Conservation (phyloP, 2,329 filamentous ascomycete species). For the Cercospora citrullina region DNA sequence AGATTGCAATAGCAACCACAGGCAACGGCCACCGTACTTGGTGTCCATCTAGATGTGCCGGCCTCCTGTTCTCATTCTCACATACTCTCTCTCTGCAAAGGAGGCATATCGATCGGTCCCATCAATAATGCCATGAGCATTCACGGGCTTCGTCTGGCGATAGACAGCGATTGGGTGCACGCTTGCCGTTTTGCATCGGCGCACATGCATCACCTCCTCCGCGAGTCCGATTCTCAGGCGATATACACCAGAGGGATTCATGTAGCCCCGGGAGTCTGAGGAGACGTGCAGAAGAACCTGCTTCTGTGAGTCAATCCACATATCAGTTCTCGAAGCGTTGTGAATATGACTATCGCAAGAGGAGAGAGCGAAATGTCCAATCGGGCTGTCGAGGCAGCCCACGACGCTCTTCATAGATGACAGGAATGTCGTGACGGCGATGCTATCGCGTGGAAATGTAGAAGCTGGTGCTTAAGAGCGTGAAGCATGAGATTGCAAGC, state of each 20-base stretch:
- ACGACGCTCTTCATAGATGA: background rate
- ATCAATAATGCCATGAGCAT: background rate
- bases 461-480: background rate
- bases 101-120: background rate
- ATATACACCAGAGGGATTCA: background rate
- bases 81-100: background rate
- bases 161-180: background rate
- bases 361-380: background rate
- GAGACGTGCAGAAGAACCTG: too few species aligned
- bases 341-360: background rate
- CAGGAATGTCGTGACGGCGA: background rate
- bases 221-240: background rate
- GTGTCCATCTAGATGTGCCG: background rate
- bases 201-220: background rate
- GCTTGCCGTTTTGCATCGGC: background rate
- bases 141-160: background rate
- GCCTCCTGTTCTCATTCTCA: background rate
- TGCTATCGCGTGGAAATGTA: background rate
- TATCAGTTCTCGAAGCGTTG: background rate
- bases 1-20: background rate
- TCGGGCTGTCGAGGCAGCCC: background rate
- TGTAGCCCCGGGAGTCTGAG: background rate
- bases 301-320: background rate
- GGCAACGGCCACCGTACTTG: background rate
- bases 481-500: background rate